Base-by-base conservation (phyloP, 306 rosid species). In the Quercus gilva region DNA sequence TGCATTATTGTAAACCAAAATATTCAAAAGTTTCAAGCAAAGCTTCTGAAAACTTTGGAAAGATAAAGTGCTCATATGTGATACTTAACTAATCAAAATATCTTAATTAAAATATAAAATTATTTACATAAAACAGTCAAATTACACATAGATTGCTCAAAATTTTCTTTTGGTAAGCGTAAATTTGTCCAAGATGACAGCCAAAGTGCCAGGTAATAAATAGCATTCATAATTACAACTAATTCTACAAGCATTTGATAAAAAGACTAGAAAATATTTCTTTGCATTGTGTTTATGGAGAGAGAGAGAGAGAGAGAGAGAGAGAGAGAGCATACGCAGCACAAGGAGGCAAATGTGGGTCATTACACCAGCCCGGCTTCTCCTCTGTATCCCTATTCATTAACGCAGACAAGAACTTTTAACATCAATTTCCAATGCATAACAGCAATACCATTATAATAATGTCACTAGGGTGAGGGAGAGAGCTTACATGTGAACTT, bases 341-440 rank as follows among this genome's bases (percentile, higher is more conserved):
- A 87, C 99, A 96, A 74, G 99, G 99, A 79, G 99, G 99, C 80
- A 93, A 86, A 76, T 82, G 93, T 21, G 99, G 99, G 85, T 93
- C 97, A 72, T 87, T 87, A 80, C 99, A 96, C 99, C 99, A 96
- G 85, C 99, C 99, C 25, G 98, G 93, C 87, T 82, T 96, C 83
- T 96, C 99, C 78, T 85, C 88, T 31, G 97, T 91, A 73, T 75
- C 85, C 92, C 98, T 96, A 84, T 82, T 67, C 45, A 64, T 64
- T 83, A 87, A 72, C 60, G 78, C 53, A 76, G 83, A 77, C 83
- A 88, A 45, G 75, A 75, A 75, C 58, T 21, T 77, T 77, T 37
- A 78, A 60, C 64, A 55, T 80, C 56, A 75, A 8, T 77, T 82
- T 84, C 41, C 64, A 77, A 77, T 65, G 35, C 70, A 71, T 65